phyloP scores from a whole-genome alignment of 441 rosid genomes.

The Kokia cookei region DNA sequence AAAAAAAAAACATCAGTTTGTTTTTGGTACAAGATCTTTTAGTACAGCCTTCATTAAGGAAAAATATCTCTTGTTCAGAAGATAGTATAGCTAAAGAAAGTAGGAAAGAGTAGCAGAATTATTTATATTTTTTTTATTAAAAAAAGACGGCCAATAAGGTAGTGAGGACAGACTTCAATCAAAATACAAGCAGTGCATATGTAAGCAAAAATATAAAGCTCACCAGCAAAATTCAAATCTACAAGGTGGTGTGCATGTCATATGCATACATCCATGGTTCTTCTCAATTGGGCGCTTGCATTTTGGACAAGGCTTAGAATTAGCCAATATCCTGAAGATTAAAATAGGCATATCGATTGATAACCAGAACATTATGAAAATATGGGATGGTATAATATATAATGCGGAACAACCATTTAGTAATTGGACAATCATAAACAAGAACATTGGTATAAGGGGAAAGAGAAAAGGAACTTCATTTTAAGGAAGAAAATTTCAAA shows the following conservation, averaged over 20 bases:
- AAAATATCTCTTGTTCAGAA: not conserved
- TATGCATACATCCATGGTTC: slow-evolving; percentile 85
- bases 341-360: slow-evolving; percentile 4
- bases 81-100: not conserved
- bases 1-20: not conserved
- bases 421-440: not conserved
- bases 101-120: not conserved
- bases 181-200: not conserved
- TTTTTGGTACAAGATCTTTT: not conserved
- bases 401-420: not conserved
- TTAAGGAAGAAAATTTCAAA: not conserved
- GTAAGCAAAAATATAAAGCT: slow-evolving; percentile 13
- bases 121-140: not conserved
- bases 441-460: not conserved
- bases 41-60: not conserved
- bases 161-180: not conserved
- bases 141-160: not conserved
- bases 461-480: not conserved
- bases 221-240: slow-evolving; percentile 82
- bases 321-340: slow-evolving; percentile 60
- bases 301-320: slow-evolving; percentile 79
- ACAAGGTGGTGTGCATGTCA: slow-evolving; percentile 84
- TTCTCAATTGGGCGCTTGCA: slow-evolving; percentile 86
- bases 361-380: not conserved
- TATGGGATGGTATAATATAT: not conserved